Conservation (phyloP, 1,284 basidiomycete genomes). For the Leucoagaricus sp. region DNA sequence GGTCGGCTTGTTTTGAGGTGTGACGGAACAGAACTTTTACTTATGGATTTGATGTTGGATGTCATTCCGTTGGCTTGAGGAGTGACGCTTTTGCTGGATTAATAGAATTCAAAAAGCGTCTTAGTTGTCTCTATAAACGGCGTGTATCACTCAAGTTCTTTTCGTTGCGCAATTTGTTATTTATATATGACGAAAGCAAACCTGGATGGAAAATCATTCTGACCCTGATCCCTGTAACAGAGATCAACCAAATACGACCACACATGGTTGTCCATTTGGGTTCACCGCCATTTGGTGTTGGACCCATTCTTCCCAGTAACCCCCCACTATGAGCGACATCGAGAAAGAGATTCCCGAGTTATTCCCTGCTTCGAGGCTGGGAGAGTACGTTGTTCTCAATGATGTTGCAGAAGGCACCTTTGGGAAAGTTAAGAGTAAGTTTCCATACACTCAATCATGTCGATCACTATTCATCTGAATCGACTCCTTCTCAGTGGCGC, state of each 20-base stretch:
- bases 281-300: too few species aligned
- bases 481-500: constrained; percentile 68
- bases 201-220: too few species aligned
- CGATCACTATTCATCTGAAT: constrained; percentile 19
- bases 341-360: constrained; percentile 31
- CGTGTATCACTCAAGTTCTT: too few species aligned
- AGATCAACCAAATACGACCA: constrained; percentile 11
- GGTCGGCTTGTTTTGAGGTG: background rate
- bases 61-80: too few species aligned
- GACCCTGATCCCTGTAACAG: too few species aligned
- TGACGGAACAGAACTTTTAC: background rate
- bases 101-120: background rate
- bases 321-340: constrained; percentile 16
- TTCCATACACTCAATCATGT: constrained; percentile 13
- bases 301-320: constrained; percentile 1
- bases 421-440: constrained; percentile 97
- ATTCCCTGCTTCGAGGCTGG: constrained; percentile 65
- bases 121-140: too few species aligned
- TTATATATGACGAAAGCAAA: too few species aligned
- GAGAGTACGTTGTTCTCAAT: constrained; percentile 74
- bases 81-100: background rate
- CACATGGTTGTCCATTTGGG: background rate
- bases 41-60: too few species aligned
- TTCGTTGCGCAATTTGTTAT: too few species aligned
- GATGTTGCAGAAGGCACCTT: constrained; percentile 92